Evolutionary conservation across 495 filamentous ascomycete genomes (phyloP).

Genomic region (Annulohypoxylon stygium): DNA sequence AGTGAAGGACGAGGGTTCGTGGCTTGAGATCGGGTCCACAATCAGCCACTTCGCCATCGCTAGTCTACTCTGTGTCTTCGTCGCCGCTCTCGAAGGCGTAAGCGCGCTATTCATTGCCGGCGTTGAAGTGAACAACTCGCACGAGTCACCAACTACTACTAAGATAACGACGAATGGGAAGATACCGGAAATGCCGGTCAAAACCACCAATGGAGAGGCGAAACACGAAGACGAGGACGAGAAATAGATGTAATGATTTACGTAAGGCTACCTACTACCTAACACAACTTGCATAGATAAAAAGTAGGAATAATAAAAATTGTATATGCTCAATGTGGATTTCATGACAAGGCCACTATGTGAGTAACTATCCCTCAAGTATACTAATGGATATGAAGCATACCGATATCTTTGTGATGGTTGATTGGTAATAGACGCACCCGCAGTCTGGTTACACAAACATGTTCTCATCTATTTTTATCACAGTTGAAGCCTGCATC

Average conservation of each 20-base stretch:
- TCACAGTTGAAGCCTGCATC: too few species aligned
- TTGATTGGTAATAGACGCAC: too few species aligned
- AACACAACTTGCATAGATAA: background rate
- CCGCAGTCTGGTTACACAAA: too few species aligned
- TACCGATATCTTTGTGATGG: too few species aligned
- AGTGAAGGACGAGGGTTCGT: conserved; percentile 94
- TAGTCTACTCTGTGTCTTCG: conserved; percentile 89
- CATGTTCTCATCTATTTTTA: too few species aligned
- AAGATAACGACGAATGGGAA: conserved; percentile 39
- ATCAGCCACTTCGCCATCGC: conserved; percentile 96
- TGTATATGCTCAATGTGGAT: conserved; percentile 23
- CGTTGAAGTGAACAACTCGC: conserved; percentile 72
- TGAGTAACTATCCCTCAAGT: background rate
- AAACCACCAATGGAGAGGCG: conserved; percentile 40
- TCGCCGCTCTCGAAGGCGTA: conserved; percentile 86
- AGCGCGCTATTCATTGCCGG: conserved; percentile 87
- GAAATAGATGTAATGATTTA: conserved; percentile 29
- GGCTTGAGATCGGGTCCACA: conserved; percentile 96
- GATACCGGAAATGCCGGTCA: conserved; percentile 23
- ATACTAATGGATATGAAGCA: background rate
- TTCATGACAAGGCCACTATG: background rate
- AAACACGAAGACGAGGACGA: conserved; percentile 23
- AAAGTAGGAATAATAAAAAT: conserved; percentile 19
- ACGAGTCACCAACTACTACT: conserved; percentile 29
- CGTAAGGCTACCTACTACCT: background rate